Base-by-base conservation (phyloP, 1,139 yeast species). In the Petasospora rhodanensis region DNA sequence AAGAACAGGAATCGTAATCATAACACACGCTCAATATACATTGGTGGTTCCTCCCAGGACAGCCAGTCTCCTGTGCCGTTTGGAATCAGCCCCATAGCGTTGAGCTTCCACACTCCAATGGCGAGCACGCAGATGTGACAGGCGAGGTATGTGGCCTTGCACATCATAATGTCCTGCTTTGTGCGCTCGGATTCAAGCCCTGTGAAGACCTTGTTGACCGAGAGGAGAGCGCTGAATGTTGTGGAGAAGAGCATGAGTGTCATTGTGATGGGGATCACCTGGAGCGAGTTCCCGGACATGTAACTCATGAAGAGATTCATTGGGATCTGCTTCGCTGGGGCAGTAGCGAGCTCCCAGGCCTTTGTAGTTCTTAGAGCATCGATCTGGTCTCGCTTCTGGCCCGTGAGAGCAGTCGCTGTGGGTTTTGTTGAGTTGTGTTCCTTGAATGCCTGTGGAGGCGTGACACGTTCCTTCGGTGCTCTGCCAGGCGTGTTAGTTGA, bases 201-300 rank as follows among this genome's bases (percentile, higher is more conserved):
- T 44, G 56, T 52, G 50, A 77, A 77, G 2, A 61, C 55, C 10
- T 64, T 50, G 42, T 70, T 70, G 2, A 83, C 74, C 10, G 66
- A 59, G 30, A 79, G 58, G 2, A 91, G 77, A 21, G 94, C 85
- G 49, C 76, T 79, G 25, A 85, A 50, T 0, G 97, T 95, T 28
- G 76, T 79, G 47, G 80, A 72, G 45, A 91, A 75, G 51, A 91
- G 66, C 86, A 82, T 85, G 25, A 84, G 59, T 0, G 96, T 83
- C 85, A 87, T 89, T 61, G 87, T 81, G 36, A 91, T 81, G 5
- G 96, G 93, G 40, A 91, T 87, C 44, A 91, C 71, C 51, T 91
- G 97, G 18, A 91, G 63, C 6, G 95, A 77, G 51, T 83, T 82
- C 20, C 98, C 98, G 2, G 96, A 78, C 87, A 91, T 85, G 58